phyloP scores from a whole-genome alignment of 345 rosid genomes.

The Eucalyptus cloeziana region DNA sequence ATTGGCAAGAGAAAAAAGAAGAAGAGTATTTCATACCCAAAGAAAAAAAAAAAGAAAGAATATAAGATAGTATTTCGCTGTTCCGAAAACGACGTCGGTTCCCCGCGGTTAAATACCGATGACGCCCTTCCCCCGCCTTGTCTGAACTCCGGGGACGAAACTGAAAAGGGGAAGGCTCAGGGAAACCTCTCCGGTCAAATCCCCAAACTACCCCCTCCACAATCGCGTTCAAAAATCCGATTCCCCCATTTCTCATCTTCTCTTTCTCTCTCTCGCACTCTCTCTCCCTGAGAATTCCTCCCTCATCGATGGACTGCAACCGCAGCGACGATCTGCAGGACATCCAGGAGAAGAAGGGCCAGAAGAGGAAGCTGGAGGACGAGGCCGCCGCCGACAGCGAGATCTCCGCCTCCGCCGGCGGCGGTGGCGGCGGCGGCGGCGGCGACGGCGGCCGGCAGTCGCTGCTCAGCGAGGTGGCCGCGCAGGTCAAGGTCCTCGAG shows the following conservation, averaged over 20 bases:
- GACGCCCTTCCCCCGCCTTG: background rate
- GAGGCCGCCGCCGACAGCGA: conserved; percentile 41
- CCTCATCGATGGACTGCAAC: background rate
- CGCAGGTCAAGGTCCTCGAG: conserved; percentile 67
- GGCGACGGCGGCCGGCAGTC: conserved; percentile 52
- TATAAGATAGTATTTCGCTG: background rate
- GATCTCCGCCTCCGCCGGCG: conserved; percentile 42
- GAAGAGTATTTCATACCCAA: background rate
- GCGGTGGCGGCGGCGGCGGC: conserved; percentile 35
- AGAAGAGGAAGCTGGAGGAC: conserved; percentile 85
- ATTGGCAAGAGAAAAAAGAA: background rate
- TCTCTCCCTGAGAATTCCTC: background rate
- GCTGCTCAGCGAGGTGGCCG: conserved; percentile 44
- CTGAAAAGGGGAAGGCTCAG: background rate
- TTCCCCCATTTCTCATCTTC: conserved; percentile 1
- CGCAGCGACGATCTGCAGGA: conserved; percentile 16
- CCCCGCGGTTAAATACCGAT: background rate
- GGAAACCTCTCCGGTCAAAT: background rate
- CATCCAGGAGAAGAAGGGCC: conserved; percentile 82
- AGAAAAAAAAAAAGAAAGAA: too few species aligned
- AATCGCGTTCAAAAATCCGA: background rate
- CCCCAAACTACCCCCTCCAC: conserved; percentile 42
- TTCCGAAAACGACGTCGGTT: background rate
- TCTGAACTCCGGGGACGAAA: background rate
- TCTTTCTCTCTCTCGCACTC: background rate